Conservation (phyloP, 148 eudicot species). For the Chenopodium formosanum region DNA sequence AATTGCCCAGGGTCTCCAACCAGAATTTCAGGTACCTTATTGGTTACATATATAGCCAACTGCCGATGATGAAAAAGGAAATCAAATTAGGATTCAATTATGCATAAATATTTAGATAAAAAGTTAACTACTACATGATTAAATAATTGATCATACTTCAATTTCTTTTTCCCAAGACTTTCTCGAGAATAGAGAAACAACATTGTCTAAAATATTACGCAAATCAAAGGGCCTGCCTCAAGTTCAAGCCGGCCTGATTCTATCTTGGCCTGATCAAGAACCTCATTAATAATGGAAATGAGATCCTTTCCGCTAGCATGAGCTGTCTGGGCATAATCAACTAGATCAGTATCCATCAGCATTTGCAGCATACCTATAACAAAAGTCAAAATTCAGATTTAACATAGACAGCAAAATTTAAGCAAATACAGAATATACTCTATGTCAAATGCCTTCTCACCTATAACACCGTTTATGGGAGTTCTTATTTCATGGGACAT, state of each 20-base stretch:
- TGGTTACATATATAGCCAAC: constrained; percentile 87
- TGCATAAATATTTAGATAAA: not conserved
- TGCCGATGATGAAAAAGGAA: constrained; percentile 33
- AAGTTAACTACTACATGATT: not conserved
- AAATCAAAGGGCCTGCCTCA: constrained; percentile 79
- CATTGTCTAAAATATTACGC: constrained; percentile 72
- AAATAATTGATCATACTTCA: constrained; percentile 47
- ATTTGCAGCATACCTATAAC: constrained; percentile 82
- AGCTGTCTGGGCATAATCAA: constrained; percentile 81
- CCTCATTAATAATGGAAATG: constrained; percentile 76
- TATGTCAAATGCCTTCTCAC: constrained; percentile 33
- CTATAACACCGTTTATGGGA: constrained; percentile 94
- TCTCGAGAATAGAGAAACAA: constrained; percentile 64
- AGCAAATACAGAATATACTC: not conserved
- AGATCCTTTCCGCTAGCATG: constrained; percentile 79
- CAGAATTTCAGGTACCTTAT: constrained; percentile 66
- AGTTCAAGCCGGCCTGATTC: constrained; percentile 96
- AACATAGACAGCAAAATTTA: not conserved
- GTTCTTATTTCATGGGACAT: constrained; percentile 97
- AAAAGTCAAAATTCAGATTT: constrained; percentile 1
- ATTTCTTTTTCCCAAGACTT: constrained; percentile 74
- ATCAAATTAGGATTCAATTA: constrained; percentile 7
- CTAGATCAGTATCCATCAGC: constrained; percentile 85
- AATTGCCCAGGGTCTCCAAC: constrained; percentile 88
- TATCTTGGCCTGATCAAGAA: constrained; percentile 95